These are phyloP conservation scores for Fusarium illudens DNA, from an alignment of 2,329 filamentous ascomycete species.

Conservation along the genomic window DNA sequence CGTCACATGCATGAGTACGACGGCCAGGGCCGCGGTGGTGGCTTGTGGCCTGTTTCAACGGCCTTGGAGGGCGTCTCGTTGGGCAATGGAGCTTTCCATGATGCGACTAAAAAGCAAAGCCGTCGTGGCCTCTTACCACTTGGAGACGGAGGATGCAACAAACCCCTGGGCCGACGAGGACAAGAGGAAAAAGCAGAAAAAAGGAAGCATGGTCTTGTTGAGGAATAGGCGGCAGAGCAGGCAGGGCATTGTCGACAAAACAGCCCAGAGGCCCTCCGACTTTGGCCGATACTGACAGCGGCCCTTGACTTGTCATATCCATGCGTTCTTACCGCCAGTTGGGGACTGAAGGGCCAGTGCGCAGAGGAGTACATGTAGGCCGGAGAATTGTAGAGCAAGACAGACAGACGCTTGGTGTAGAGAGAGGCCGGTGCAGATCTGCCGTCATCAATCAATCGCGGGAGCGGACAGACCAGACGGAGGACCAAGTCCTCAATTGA, in stretches of 20 bases:
- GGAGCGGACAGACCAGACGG: slow-evolving; percentile 7
- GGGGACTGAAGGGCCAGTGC: not conserved
- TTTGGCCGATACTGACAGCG: slow-evolving; percentile 35
- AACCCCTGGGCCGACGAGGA: slow-evolving; percentile 1
- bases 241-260: slow-evolving; percentile 1
- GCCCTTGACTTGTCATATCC: slow-evolving; percentile 16
- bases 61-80: not conserved
- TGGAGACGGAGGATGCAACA: slow-evolving; percentile 10
- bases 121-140: slow-evolving; percentile 7
- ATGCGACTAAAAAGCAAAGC: slow-evolving; percentile 38
- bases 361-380: slow-evolving; percentile 1
- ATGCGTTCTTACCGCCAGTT: slow-evolving; percentile 25
- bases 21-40: slow-evolving; percentile 1
- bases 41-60: slow-evolving; percentile 27
- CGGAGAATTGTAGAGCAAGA: slow-evolving; percentile 13
- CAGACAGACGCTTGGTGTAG: slow-evolving; percentile 9
- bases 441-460: not conserved
- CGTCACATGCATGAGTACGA: slow-evolving; percentile 27
- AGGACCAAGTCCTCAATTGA: slow-evolving; percentile 10
- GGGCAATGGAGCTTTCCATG: slow-evolving; percentile 9
- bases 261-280: slow-evolving; percentile 26
- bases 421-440: slow-evolving; percentile 31
- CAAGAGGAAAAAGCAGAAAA: not conserved
- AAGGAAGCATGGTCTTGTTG: slow-evolving; percentile 7
- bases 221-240: slow-evolving; percentile 1